Evolutionary conservation across 2,329 filamentous ascomycete species (phyloP).

Genomic region (Penicillium occitanis): DNA sequence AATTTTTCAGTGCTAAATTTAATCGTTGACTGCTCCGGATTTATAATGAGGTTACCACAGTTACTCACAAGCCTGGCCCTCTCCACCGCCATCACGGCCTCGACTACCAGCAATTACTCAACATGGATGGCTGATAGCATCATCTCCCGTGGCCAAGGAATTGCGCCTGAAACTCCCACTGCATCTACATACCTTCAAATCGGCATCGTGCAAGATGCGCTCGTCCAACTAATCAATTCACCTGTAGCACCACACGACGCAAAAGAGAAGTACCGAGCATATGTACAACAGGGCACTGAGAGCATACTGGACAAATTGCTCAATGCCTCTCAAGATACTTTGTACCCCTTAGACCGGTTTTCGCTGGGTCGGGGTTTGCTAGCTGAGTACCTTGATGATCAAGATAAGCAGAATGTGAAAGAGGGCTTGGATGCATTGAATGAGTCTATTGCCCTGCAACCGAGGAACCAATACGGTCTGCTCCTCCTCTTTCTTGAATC

Average conservation of each 20-base stretch:
- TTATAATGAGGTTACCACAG: slow-evolving; percentile 6
- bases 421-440: slow-evolving; percentile 24
- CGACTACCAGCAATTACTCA: slow-evolving; percentile 23
- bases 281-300: slow-evolving; percentile 25
- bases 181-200: slow-evolving; percentile 26
- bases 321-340: slow-evolving; percentile 25
- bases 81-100: background rate
- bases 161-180: slow-evolving; percentile 14
- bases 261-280: slow-evolving; percentile 26
- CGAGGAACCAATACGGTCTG: slow-evolving; percentile 22
- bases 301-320: slow-evolving; percentile 24
- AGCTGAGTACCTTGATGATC: slow-evolving; percentile 22
- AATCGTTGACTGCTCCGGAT: background rate
- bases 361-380: slow-evolving; percentile 26
- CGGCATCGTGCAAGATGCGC: slow-evolving; percentile 29
- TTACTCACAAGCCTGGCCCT: background rate
- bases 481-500: background rate
- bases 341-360: slow-evolving; percentile 27
- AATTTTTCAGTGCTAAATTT: background rate
- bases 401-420: slow-evolving; percentile 19
- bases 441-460: slow-evolving; percentile 26
- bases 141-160: slow-evolving; percentile 28
- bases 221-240: slow-evolving; percentile 24
- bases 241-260: slow-evolving; percentile 10
- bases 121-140: slow-evolving; percentile 32